A percentile compares a stretch with the other conserved stretches of the same genome.
Conservation (phyloP, 2,329 filamentous ascomycete species). For the Colletotrichum scovillei region DNA sequence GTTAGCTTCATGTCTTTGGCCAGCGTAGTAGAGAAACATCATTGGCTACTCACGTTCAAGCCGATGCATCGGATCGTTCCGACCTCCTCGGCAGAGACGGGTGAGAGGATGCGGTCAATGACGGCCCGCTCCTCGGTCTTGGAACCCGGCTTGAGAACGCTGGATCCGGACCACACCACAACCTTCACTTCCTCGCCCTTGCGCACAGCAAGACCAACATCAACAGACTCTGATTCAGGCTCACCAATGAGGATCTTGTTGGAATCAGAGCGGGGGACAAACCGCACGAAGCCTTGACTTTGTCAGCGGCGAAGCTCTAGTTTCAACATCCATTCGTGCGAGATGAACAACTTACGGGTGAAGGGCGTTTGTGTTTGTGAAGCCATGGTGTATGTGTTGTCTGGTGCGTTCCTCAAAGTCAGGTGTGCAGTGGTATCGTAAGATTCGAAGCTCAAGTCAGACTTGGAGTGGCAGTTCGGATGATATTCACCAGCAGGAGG, state of each 20-base stretch:
- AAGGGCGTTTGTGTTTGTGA: constrained; percentile 4
- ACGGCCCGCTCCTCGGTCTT: constrained; percentile 59
- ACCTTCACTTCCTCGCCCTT: constrained; percentile 67
- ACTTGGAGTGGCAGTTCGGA: constrained; percentile 12
- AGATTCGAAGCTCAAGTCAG: background rate
- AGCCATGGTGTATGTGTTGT: constrained; percentile 7
- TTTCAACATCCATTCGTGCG: background rate
- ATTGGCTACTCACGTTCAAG: constrained; percentile 57
- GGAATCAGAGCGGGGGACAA: constrained; percentile 62
- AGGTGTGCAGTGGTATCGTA: background rate
- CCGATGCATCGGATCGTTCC: constrained; percentile 61
- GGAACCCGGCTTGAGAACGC: constrained; percentile 65
- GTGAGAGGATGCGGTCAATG: constrained; percentile 61
- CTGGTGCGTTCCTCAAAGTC: background rate
- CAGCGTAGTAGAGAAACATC: constrained; percentile 26
- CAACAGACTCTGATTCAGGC: constrained; percentile 61
- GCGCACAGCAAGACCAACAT: constrained; percentile 68
- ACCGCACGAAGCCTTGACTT: constrained; percentile 66
- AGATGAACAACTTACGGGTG: background rate
- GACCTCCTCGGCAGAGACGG: constrained; percentile 43
- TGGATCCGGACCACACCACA: constrained; percentile 67
- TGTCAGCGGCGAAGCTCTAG: background rate
- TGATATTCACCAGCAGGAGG: background rate
- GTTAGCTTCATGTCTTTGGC: background rate
- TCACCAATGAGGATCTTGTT: constrained; percentile 66